Evolutionary conservation across 2,329 filamentous ascomycete species (phyloP).

Genomic region (Paraphoma chrysanthemicola): DNA sequence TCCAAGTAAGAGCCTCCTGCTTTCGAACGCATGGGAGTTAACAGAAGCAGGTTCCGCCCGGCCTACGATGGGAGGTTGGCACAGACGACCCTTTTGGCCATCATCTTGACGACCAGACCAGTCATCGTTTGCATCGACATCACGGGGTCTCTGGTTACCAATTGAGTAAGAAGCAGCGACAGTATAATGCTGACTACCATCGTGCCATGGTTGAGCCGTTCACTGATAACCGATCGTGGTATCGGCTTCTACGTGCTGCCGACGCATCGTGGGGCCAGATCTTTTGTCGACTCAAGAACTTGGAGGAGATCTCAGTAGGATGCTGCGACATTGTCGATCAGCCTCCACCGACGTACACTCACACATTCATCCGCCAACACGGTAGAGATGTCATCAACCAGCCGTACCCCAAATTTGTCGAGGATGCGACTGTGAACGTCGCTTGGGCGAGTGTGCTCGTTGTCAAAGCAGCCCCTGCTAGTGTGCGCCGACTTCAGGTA

Average conservation of each 20-base stretch:
- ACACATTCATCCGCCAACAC: conserved; percentile 12
- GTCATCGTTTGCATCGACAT: conserved; percentile 4
- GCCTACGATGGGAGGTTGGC: conserved; percentile 17
- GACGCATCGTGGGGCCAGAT: conserved; percentile 5
- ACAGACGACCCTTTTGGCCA: conserved; percentile 4
- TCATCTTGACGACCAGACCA: conserved; percentile 9
- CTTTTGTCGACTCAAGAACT: conserved; percentile 9
- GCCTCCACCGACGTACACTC: conserved; percentile 11
- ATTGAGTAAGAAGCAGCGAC: conserved; percentile 3
- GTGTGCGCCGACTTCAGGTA: conserved; percentile 10
- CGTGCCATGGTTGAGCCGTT: conserved; percentile 21
- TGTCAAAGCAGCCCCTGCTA: background rate
- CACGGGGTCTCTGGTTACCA: no score
- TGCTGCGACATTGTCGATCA: conserved; percentile 14
- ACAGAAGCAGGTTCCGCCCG: conserved; percentile 19
- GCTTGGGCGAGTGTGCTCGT: conserved; percentile 19
- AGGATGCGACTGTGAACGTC: conserved; percentile 16
- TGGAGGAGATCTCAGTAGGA: conserved; percentile 15
- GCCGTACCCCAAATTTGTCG: conserved; percentile 6
- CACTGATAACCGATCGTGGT: conserved; percentile 12
- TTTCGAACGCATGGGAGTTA: background rate
- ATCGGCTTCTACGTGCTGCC: conserved; percentile 5
- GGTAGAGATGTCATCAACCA: conserved; percentile 6
- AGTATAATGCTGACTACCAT: conserved; percentile 15
- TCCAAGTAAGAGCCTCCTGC: conserved; percentile 7